These are phyloP conservation scores for Zygotorulaspora sp. DNA, from an alignment of 805 yeast species.

Conservation along the genomic window DNA sequence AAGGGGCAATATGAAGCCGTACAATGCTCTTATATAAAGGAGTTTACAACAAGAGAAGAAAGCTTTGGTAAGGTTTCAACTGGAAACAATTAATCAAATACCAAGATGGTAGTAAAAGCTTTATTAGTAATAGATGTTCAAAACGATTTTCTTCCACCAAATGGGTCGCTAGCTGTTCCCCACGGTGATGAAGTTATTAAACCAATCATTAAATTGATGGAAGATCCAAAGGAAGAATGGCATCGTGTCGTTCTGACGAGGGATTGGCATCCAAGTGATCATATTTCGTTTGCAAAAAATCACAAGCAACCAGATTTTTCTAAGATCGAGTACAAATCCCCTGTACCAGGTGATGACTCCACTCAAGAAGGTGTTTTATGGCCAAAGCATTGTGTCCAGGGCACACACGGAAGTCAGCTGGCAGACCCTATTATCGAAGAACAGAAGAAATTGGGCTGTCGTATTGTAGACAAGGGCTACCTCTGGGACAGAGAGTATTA, in stretches of 20 bases:
- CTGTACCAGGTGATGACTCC: slow-evolving; percentile 36
- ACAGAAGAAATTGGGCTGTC: slow-evolving; percentile 34
- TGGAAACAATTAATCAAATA: background rate
- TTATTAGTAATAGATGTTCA: slow-evolving; percentile 77
- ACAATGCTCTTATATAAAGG: background rate
- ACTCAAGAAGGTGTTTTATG: slow-evolving; percentile 52
- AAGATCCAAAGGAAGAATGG: slow-evolving; percentile 47
- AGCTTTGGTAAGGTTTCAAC: background rate
- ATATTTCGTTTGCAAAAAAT: slow-evolving; percentile 74
- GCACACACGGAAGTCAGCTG: slow-evolving; percentile 60
- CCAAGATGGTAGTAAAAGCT: slow-evolving; percentile 39
- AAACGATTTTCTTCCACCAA: slow-evolving; percentile 77
- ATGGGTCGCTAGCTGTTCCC: slow-evolving; percentile 70
- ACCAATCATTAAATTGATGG: slow-evolving; percentile 45
- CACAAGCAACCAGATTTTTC: slow-evolving; percentile 54
- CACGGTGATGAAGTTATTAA: slow-evolving; percentile 58
- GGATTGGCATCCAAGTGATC: slow-evolving; percentile 85
- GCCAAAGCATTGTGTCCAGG: slow-evolving; percentile 90
- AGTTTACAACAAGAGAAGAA: background rate
- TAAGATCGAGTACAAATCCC: slow-evolving; percentile 46
- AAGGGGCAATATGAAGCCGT: background rate
- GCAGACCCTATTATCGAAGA: slow-evolving; percentile 32
- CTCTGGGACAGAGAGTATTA: slow-evolving; percentile 74
- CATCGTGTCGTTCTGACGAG: slow-evolving; percentile 62
- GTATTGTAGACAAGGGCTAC: slow-evolving; percentile 65